phyloP scores from a whole-genome alignment of 345 rosid genomes.

The Microcos paniculata region DNA sequence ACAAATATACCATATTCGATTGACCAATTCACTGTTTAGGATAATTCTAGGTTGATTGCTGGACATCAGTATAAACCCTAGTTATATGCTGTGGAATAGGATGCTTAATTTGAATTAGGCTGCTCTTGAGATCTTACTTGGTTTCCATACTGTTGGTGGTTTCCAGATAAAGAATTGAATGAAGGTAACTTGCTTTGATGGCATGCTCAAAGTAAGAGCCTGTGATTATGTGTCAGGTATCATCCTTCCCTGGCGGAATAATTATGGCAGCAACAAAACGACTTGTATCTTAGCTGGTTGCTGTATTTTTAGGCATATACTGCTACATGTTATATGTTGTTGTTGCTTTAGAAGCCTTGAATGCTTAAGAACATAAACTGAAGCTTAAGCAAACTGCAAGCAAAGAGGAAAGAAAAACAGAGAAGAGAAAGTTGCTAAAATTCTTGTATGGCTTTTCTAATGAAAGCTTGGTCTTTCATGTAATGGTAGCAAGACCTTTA shows the following conservation, averaged over 20 bases:
- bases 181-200: background rate
- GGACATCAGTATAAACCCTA: background rate
- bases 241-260: background rate
- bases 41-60: background rate
- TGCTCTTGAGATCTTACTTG: background rate
- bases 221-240: slow-evolving; percentile 12
- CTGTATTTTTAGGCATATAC: background rate
- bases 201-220: background rate
- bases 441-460: no score
- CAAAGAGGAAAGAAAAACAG: no score
- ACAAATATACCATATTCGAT: background rate
- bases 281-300: background rate
- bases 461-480: no score
- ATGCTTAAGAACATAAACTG: no score
- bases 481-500: no score
- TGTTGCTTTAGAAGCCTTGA: no score
- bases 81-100: background rate
- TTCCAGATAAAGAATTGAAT: background rate
- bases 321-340: slow-evolving; percentile 7
- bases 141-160: background rate
- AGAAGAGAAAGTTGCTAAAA: no score
- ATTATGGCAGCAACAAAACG: background rate
- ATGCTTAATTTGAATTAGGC: background rate
- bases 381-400: no score
- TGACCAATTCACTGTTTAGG: background rate